Evolutionary conservation across 1,284 basidiomycete genomes (phyloP), one percentile per base, ranked within the genome.

Genomic region (Tranzscheliella williamsii): DNA sequence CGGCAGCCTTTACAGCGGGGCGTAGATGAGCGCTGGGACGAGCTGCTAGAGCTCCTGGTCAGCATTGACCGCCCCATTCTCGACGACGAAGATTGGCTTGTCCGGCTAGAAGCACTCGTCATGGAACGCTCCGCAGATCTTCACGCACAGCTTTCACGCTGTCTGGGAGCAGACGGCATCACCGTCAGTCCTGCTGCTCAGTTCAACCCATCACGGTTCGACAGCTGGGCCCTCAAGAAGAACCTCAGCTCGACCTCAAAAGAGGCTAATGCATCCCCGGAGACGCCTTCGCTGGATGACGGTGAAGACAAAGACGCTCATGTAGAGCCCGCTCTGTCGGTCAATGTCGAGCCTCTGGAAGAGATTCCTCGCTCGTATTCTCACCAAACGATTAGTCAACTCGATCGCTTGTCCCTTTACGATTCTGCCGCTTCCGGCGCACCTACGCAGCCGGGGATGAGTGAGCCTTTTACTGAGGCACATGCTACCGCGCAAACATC

Each of bases 71-170:
- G 61, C 11, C 50, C 50, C 7, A 24, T 58, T 32, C 47, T 64
- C 36, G 54, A 55, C 34, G 62, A 58, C 38, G 52, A 55, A 26
- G 55, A 60, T 42, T 65, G 62, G 62, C 56, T 60, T 11, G 41
- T 39, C 1, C 44, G 62, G 12, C 41, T 60, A 26, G 55, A 55
- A 23, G 41, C 43, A 12, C 44, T 65, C 21, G 47, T 58, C 13
- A 58, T 58, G 55, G 61, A 57, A 20, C 37, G 55, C 5, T 64
- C 61, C 0, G 50, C 51, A 6, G 44, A 42, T 29, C 47, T 64
- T 2, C 58, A 55, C 54, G 61, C 55, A 1, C 55, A 57, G 30
- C 55, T 64, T 2, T 42, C 51, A 16, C 47, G 61, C 22, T 64
- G 61, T 36, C 38, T 64, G 23, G 61, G 61, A 9, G 61, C 61